phyloP scores from a whole-genome alignment of 2,329 filamentous ascomycete genomes.

The Colletotrichum sp. region DNA sequence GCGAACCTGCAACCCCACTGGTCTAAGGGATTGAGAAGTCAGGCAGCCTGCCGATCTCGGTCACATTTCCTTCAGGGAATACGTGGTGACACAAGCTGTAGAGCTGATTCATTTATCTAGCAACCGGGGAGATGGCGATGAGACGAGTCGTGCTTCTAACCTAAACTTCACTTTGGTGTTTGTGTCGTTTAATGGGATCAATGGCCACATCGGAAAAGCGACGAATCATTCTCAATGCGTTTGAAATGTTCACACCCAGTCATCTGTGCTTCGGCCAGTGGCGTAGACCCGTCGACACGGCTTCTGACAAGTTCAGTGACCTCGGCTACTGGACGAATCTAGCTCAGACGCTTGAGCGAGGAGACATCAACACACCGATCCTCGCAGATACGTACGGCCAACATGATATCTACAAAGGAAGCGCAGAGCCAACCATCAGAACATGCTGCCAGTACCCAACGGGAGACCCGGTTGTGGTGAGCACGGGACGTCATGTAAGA shows the following conservation, averaged over 20 bases:
- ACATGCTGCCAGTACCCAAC: slow-evolving; percentile 68
- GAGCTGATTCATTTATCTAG: neutral
- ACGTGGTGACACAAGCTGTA: neutral
- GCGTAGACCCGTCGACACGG: neutral
- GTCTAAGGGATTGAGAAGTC: neutral
- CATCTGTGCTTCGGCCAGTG: slow-evolving; percentile 7
- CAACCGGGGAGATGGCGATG: neutral
- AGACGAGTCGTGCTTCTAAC: neutral
- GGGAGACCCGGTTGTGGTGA: slow-evolving; percentile 65
- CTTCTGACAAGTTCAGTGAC: slow-evolving; percentile 2
- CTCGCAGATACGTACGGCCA: slow-evolving; percentile 61
- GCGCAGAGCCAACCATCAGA: slow-evolving; percentile 59
- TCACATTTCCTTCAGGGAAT: neutral
- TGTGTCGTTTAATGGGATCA: rapidly evolving
- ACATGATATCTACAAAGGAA: slow-evolving; percentile 59
- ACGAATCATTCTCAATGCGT: slow-evolving; percentile 3
- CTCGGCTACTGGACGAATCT: slow-evolving; percentile 66
- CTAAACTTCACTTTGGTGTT: neutral
- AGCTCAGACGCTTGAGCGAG: slow-evolving; percentile 64
- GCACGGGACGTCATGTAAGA: neutral
- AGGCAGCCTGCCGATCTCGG: neutral
- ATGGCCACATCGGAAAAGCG: neutral
- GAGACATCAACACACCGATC: slow-evolving; percentile 67
- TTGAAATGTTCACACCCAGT: slow-evolving; percentile 5
- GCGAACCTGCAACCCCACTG: neutral